Conservation (phyloP, 164 flowering plant species). For the Akebia trifoliata region DNA sequence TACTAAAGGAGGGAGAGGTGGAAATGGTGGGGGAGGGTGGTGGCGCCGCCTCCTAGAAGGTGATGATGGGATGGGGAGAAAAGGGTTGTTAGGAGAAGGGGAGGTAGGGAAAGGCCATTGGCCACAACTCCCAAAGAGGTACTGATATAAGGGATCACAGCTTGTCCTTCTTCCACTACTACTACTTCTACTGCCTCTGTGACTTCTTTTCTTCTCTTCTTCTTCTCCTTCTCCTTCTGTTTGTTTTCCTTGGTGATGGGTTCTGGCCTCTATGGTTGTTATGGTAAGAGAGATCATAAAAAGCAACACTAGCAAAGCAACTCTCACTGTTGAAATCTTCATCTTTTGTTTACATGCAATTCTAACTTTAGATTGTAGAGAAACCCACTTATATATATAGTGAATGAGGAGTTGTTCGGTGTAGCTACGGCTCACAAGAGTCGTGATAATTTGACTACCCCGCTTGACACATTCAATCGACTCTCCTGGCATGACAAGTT, state of each 20-base stretch:
- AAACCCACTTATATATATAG: background rate
- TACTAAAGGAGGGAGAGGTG: slow-evolving; percentile 1
- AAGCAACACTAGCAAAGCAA: slow-evolving; percentile 17
- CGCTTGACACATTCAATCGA: too few relatives aligned
- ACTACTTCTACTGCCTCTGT: background rate
- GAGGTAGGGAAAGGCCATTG: slow-evolving; percentile 33
- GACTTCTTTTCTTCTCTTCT: background rate
- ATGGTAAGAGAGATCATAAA: slow-evolving; percentile 8
- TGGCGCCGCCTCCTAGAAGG: slow-evolving; percentile 1
- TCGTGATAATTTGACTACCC: too few relatives aligned
- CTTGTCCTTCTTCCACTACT: background rate
- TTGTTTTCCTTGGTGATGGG: background rate
- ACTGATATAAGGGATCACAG: slow-evolving; percentile 7
- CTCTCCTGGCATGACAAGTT: too few relatives aligned
- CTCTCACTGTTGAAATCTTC: slow-evolving; percentile 2
- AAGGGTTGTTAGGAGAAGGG: slow-evolving; percentile 45
- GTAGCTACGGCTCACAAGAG: background rate
- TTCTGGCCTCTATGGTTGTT: slow-evolving; percentile 15
- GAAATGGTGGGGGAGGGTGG: slow-evolving; percentile 4
- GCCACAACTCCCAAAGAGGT: slow-evolving; percentile 7
- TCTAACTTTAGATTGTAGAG: background rate
- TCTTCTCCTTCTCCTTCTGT: background rate
- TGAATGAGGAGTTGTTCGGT: background rate
- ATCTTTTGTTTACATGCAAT: background rate
- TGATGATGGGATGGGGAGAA: slow-evolving; percentile 18